These are phyloP conservation scores for Tetrapisispora arboricola DNA, from an alignment of 805 yeast species.

Conservation along the genomic window DNA sequence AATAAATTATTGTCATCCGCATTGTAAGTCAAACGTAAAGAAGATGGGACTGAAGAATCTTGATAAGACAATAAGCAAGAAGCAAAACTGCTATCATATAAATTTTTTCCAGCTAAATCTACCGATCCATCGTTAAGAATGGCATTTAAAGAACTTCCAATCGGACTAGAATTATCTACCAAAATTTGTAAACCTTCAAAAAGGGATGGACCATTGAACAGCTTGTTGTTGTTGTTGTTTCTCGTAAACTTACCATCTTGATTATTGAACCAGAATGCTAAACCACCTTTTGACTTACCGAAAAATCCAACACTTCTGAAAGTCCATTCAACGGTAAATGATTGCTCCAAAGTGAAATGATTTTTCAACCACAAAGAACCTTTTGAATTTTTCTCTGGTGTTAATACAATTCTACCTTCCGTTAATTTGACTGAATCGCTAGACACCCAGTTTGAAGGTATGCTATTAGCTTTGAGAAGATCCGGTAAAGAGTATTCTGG, in stretches of 20 bases:
- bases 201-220: constrained; percentile 45
- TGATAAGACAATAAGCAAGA: constrained; percentile 51
- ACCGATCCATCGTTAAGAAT: constrained; percentile 50
- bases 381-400: constrained; percentile 32
- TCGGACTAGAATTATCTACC: constrained; percentile 40
- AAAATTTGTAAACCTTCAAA: constrained; percentile 58
- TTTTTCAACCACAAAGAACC: constrained; percentile 41
- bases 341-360: constrained; percentile 24
- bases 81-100: constrained; percentile 36
- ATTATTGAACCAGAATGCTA: constrained; percentile 47
- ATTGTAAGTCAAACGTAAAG: constrained; percentile 55
- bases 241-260: constrained; percentile 2
- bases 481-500: constrained; percentile 26
- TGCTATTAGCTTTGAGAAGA: constrained; percentile 11
- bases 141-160: constrained; percentile 45
- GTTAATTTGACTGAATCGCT: constrained; percentile 33
- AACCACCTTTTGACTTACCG: constrained; percentile 45
- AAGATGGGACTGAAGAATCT: constrained; percentile 60
- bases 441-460: constrained; percentile 30
- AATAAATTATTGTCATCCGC: constrained; percentile 32
- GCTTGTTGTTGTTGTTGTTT: constrained; percentile 21
- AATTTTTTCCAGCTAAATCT: constrained; percentile 16
- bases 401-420: constrained; percentile 45
- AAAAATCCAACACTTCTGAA: constrained; percentile 49
- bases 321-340: constrained; percentile 52